Evolutionary conservation across 768 basidiomycete species (phyloP), one percentile per base, ranked within the genome.

Genomic region (Amanita phalloides): DNA sequence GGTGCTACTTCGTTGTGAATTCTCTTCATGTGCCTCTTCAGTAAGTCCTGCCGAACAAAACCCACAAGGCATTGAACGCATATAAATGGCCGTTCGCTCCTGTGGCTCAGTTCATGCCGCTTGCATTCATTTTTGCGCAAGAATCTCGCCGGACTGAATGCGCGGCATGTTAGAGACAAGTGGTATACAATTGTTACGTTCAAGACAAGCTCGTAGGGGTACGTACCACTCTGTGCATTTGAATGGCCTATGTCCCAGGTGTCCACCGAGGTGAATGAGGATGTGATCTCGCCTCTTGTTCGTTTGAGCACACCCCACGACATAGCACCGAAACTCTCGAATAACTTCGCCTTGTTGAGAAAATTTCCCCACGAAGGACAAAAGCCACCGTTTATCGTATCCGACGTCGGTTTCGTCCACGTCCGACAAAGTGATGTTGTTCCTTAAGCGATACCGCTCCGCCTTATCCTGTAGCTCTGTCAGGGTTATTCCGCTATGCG

Each of bases 231-330:
- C 60, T n/a, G 68, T 58, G 56, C 85, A 87, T 44, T 72, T 68
- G 63, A 80, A 86, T 4, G 78, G 81, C 56, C 83, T 66, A 58
- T 85, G 80, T 54, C 83, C 79, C 47, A 87, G 71, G 60, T 87
- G 85, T 14, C 80, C 79, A 28, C 84, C 83, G 30, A 87, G 74
- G 54, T 87, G 85, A 35, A 84, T 83, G 28, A 85, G 61, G 55
- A 87, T 87, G 55, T 87, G 85, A 60, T 87, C 85, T 50, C 80
- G 70, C 52, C 85, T 72, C 63, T 81, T 86, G 69, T 87, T 87
- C 50, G 67, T 71, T 61, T 87, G 84, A 25, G 68, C 64, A 62
- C 85, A 87, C 6, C 81, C 84, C 20, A 69, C 57, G 38, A 87
- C 67, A 58, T 87, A 87, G 58, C 85, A 87, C 35, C 84, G 73